A percentile compares a stretch with the other conserved stretches of the same genome.
Conservation (phyloP, 495 filamentous ascomycete genomes). For the Aspergillus ellipticus region DNA sequence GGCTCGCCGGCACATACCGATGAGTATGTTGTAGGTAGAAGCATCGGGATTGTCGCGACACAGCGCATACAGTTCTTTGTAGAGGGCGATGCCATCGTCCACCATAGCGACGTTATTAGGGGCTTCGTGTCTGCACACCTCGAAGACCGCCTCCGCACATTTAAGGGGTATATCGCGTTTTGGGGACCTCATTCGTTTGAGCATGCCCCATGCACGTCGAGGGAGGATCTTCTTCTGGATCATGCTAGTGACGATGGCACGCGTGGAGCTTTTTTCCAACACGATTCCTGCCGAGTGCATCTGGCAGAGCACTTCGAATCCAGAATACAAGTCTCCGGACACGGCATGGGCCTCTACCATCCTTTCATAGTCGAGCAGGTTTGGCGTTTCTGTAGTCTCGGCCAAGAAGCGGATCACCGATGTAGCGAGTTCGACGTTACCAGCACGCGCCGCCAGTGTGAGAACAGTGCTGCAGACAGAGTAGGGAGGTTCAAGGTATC, state of each 20-base stretch:
- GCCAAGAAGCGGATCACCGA: constrained; percentile 36
- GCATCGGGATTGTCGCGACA: constrained; percentile 55
- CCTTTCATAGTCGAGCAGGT: constrained; percentile 69
- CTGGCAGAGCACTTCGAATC: constrained; percentile 60
- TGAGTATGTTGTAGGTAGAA: constrained; percentile 63
- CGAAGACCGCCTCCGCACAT: constrained; percentile 28
- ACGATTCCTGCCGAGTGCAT: constrained; percentile 59
- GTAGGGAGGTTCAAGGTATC: constrained; percentile 61
- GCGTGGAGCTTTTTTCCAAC: constrained; percentile 51
- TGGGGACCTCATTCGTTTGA: constrained; percentile 46
- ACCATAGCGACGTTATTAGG: constrained; percentile 24
- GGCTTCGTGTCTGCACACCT: constrained; percentile 30
- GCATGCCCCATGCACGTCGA: constrained; percentile 46
- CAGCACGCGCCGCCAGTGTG: constrained; percentile 60
- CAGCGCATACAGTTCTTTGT: constrained; percentile 65
- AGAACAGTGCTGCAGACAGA: constrained; percentile 64
- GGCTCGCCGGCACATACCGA: constrained; percentile 54
- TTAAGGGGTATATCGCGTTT: constrained; percentile 28
- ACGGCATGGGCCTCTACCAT: constrained; percentile 64
- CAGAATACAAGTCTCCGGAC: constrained; percentile 49
- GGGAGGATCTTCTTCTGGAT: constrained; percentile 24
- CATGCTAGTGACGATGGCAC: constrained; percentile 51
- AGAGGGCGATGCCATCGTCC: constrained; percentile 59
- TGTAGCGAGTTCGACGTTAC: constrained; percentile 56
- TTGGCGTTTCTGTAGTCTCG: constrained; percentile 48